Evolutionary conservation across 2,329 filamentous ascomycete genomes (phyloP), one percentile per base, ranked within the genome.

Genomic region (Cladosporium sp.): DNA sequence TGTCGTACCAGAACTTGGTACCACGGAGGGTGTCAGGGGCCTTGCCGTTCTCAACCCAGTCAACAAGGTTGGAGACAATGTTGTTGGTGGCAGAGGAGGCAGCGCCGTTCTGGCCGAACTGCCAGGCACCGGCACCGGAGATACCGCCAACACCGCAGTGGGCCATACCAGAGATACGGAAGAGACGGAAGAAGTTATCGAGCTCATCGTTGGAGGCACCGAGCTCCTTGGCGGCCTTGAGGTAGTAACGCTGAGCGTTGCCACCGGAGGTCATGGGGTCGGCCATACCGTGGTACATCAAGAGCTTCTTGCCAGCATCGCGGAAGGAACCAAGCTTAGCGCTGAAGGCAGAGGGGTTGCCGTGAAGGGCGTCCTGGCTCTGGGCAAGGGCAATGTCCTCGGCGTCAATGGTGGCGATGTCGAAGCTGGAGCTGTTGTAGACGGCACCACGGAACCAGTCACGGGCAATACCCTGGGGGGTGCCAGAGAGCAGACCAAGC

Each of bases 391-490:
- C 74, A 68, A 79, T 81, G 68, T 84, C 82, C n/a, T 72, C 69
- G 6, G 76, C 67, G 18, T 73, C 76, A 39, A 82, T 71, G 2
- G 71, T 76, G 1, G 72, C 68, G 0, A 80, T 75, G 64, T 81
- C 75, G 78, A 79, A 84, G 66, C 63, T 72, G 1, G 78, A 73
- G 69, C 82, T 74, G 67, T 81, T 80, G 75, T 81, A 81, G 56
- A 85, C 75, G 14, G 76, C 83, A 68, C 83, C 84, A 43, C 76
- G 77, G 75, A 82, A 83, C 82, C 81, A 85, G 70, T 84, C 81
- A 10, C 71, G 70, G 4, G 79, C 79, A 67, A 81, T 82, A 2
- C 70, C 67, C 69, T 82, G 83, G 1, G 80, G 75, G 4, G 53
- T 61, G 66, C 81, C 81, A 48, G 72, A 76, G 60, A 82, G 79